phyloP scores from a whole-genome alignment of 805 yeast species.

The Wickerhamiella brachini region DNA sequence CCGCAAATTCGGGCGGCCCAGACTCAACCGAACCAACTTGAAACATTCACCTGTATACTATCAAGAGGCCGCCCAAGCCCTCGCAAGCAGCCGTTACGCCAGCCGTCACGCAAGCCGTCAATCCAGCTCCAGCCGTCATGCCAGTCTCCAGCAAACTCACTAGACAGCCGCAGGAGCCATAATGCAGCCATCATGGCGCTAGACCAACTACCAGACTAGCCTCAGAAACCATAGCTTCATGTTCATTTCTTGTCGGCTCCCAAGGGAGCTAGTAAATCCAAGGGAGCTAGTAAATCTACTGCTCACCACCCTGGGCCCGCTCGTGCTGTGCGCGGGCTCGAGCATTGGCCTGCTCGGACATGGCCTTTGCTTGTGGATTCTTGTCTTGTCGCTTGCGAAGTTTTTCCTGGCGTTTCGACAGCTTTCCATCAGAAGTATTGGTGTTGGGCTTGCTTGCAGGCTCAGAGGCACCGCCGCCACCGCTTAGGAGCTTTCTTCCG shows the following conservation, averaged over 20 bases:
- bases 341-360: not conserved
- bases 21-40: not conserved
- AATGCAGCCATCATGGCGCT: too few relatives aligned
- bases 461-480: conserved; percentile 1
- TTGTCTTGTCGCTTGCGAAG: conserved; percentile 3
- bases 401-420: conserved; percentile 5
- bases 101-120: too few relatives aligned
- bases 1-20: not conserved
- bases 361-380: not conserved
- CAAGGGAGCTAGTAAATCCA: too few relatives aligned
- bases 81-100: too few relatives aligned
- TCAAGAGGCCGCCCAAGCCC: not conserved
- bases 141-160: too few relatives aligned
- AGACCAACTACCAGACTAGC: too few relatives aligned
- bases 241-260: too few relatives aligned
- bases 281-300: too few relatives aligned
- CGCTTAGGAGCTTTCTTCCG: conserved; percentile 11
- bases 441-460: not conserved
- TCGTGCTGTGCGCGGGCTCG: not conserved
- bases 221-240: too few relatives aligned
- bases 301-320: not conserved
- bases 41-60: not conserved
- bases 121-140: too few relatives aligned
- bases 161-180: too few relatives aligned
- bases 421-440: not conserved